Base-by-base conservation (phyloP, 83 land plant genomes). In the Larix sibirica region DNA sequence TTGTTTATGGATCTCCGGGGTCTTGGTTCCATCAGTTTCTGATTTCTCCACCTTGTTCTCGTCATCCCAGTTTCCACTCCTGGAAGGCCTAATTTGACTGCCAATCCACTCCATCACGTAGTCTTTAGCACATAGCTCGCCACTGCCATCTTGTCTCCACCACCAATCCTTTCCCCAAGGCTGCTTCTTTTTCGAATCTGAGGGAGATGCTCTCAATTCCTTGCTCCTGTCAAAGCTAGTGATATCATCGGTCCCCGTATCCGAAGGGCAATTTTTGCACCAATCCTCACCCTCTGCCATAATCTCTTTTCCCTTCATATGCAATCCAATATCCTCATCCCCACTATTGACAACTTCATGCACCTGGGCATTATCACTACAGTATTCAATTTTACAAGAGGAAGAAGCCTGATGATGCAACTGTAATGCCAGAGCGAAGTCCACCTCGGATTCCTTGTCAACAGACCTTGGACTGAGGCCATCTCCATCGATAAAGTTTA, bases 71-170 rank as follows among this genome's bases (percentile, higher is more conserved):
- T 92, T 79, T 58, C n/a, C 87, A 62, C 89, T 85, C 65, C 87
- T 86, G 18, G 74, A 16, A 0, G 89, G 90, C 67, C 82, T 81
- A 50, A 91, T 90, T 81, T 89, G 91, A 77, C 92, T 90, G 4
- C 93, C 92, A 38, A 90, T 89, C 91, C 94, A 90, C 81, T 91
- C 91, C 79, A 83, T 85, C 1, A 96, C 94, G 82, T 92, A 97
- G 79, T 95, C 98, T 81, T 88, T 95, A 38, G 89, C 86, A 62
- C 93, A 83, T 56, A 94, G 87, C 60, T 95, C 96, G 4, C 94
- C 98, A 79, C 92, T 93, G 67, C 83, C 94, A 40, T 95, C 98
- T 71, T 97, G 99, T 78, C 83, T 97, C 94, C 98, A 95, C 98
- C 99, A 95, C 98, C 98, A 95, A 79, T 97, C 95, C 64, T 84